Evolutionary conservation across 495 filamentous ascomycete genomes (phyloP).

Genomic region (Penicillium robsamsonii): DNA sequence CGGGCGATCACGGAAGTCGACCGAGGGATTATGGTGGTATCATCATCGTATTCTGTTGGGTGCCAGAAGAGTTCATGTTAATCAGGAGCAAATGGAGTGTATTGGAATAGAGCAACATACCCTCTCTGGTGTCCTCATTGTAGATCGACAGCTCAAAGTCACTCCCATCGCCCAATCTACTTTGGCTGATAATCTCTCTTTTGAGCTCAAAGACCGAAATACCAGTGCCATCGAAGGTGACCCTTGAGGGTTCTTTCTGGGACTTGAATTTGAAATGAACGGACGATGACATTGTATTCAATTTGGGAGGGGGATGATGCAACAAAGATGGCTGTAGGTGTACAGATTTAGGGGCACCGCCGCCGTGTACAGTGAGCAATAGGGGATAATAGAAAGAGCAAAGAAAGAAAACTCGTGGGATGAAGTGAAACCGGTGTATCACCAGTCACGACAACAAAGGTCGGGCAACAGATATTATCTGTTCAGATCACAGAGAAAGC

Average conservation of each 20-base stretch:
- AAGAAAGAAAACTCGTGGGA: conserved; percentile 17
- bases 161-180: conserved; percentile 90
- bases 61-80: conserved; percentile 5
- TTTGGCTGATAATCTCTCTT: conserved; percentile 92
- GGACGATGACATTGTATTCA: conserved; percentile 84
- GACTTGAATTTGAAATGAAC: conserved; percentile 99
- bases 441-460: conserved; percentile 17
- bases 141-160: conserved; percentile 96
- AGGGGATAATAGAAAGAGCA: conserved; percentile 20
- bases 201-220: conserved; percentile 99
- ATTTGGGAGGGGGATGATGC: conserved; percentile 35
- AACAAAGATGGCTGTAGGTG: conserved; percentile 28
- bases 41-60: conserved; percentile 86
- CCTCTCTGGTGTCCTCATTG: conserved; percentile 86
- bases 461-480: neutral
- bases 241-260: conserved; percentile 88
- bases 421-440: conserved; percentile 16
- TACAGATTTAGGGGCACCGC: conserved; percentile 31
- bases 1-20: conserved; percentile 91
- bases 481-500: conserved; percentile 6
- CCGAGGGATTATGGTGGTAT: conserved; percentile 90
- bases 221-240: conserved; percentile 96
- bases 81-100: neutral
- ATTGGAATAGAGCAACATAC: conserved; percentile 46
- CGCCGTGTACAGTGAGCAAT: conserved; percentile 31